These are phyloP conservation scores for Phytophthora boehmeriae DNA, from an alignment of 352 stramenopile genomes.

Conservation along the genomic window DNA sequence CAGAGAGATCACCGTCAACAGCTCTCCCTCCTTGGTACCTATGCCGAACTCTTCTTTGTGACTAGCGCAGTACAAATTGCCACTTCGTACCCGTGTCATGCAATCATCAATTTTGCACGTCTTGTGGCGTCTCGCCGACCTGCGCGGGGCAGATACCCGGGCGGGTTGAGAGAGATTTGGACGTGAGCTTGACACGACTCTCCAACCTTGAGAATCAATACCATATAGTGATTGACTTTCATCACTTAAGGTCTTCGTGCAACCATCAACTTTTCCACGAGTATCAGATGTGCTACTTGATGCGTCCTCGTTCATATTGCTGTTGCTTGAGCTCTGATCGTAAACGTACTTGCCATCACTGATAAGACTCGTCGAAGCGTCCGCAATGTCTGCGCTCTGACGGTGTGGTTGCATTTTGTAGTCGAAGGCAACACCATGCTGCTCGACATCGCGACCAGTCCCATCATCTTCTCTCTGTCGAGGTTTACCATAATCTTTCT, in stretches of 20 bases:
- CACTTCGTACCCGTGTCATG: background rate
- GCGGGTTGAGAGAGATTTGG: too few species aligned
- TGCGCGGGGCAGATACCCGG: background rate
- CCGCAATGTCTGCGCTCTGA: too few species aligned
- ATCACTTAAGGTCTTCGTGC: conserved; percentile 5
- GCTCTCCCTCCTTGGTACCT: background rate
- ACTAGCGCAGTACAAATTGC: background rate
- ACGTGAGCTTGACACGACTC: too few species aligned
- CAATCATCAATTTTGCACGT: background rate
- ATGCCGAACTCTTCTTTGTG: background rate
- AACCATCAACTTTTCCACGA: conserved; percentile 2
- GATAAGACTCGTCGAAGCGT: too few species aligned
- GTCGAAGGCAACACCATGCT: too few species aligned
- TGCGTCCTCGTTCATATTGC: background rate
- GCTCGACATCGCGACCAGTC: background rate
- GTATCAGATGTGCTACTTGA: background rate
- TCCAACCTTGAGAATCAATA: background rate
- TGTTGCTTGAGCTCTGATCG: too few species aligned
- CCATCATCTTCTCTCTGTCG: background rate
- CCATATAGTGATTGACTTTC: conserved; percentile 1
- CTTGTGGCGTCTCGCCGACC: background rate
- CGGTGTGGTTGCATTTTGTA: background rate
- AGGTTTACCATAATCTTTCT: background rate
- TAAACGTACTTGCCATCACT: too few species aligned
- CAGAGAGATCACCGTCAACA: background rate